Evolutionary conservation across 2,329 filamentous ascomycete genomes (phyloP), one percentile per base, ranked within the genome.

Genomic region (Emergomyces africanus): DNA sequence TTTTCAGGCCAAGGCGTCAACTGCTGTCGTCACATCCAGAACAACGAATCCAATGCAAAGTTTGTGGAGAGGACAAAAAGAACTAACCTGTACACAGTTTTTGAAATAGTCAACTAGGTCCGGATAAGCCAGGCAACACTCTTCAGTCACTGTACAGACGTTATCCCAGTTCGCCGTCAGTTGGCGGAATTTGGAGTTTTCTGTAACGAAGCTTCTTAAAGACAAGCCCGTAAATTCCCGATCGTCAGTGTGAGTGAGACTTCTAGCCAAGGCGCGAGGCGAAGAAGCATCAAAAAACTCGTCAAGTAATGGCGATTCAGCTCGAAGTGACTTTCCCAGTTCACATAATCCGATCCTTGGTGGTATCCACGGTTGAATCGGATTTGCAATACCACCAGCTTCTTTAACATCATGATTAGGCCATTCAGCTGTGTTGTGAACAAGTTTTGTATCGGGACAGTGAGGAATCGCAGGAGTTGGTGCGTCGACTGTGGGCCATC

Each of bases 41-140:
- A 12, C 15, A 9, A n/a, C n/a, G 25, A 18, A 20, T 9, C 18
- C 30, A 33, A 44, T 10, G 3, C 12, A 35, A 41, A 9, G 18
- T 39, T 20, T 15, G 25, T 2, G 25, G 35, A 30, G n/a, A 5
- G 2, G n/a, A 35, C 6, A 12, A 15, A 44, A 44, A 42, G n/a
- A 61, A 61, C 69, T 65, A 56, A 74, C 73, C 61, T 71, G 63
- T 25, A 68, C 64, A 58, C 72, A 72, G 44, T 71, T 71, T 61
- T 70, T 68, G 9, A 75, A 63, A 58, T 66, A 69, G 10, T 61
- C 59, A 9, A 68, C 62, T 56, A 69, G 53, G 8, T 73, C 69
- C 8, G 72, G 71, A 41, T 74, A 60, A 12, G 70, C 72, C 1
- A 65, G 66, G 57, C 71, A 75, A 59, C 69, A 74, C 62, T 75